Conservation (phyloP, 495 filamentous ascomycete genomes). For the Penicillium angulare region DNA sequence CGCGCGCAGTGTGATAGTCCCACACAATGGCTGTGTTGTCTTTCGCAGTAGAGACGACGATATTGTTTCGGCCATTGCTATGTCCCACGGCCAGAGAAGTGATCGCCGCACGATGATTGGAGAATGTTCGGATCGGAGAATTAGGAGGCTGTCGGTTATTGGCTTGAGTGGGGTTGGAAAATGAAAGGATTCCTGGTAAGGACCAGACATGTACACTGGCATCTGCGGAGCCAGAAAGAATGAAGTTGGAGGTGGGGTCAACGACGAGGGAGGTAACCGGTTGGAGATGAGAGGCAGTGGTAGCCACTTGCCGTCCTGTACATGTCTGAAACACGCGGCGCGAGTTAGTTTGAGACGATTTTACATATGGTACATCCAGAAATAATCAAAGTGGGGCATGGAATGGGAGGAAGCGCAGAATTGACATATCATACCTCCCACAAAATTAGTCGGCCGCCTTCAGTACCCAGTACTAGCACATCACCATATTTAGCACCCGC, state of each 20-base stretch:
- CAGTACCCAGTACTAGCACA: slow-evolving; percentile 79
- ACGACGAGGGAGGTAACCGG: slow-evolving; percentile 73
- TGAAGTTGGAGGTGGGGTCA: slow-evolving; percentile 68
- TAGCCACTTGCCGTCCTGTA: slow-evolving; percentile 83
- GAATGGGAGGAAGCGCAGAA: neutral
- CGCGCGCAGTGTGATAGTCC: slow-evolving; percentile 77
- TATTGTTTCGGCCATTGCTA: slow-evolving; percentile 64
- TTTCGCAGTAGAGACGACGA: slow-evolving; percentile 73
- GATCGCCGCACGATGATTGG: slow-evolving; percentile 77
- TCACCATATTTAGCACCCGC: slow-evolving; percentile 60
- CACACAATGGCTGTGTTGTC: slow-evolving; percentile 84
- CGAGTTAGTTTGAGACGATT: slow-evolving; percentile 6
- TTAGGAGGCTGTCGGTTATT: slow-evolving; percentile 42
- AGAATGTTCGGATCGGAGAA: slow-evolving; percentile 64
- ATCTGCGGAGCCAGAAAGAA: slow-evolving; percentile 85
- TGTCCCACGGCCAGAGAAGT: slow-evolving; percentile 67
- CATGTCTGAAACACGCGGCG: slow-evolving; percentile 54
- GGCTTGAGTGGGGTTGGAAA: slow-evolving; percentile 43
- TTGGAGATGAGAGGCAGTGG: slow-evolving; percentile 85
- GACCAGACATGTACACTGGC: slow-evolving; percentile 92
- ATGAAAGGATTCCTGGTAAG: slow-evolving; percentile 67
- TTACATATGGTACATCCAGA: slow-evolving; percentile 8
- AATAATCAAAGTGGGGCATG: too few species aligned
- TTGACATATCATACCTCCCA: slow-evolving; percentile 74
- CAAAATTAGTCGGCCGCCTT: slow-evolving; percentile 78